phyloP scores from a whole-genome alignment of 768 basidiomycete species.

The Lactarius hatsudake region DNA sequence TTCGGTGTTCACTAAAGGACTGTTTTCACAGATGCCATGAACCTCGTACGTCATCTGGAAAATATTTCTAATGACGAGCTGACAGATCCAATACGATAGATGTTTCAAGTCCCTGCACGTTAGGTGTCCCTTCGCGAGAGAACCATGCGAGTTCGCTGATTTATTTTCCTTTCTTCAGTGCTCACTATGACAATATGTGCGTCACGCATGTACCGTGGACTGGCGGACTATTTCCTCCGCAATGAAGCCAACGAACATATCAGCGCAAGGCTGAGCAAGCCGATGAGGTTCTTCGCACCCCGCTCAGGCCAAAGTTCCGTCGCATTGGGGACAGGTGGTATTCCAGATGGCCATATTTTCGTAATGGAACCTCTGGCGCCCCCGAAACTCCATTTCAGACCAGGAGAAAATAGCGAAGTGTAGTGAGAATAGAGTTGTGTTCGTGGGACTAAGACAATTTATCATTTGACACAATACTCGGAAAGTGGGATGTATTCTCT shows the following conservation, averaged over 20 bases:
- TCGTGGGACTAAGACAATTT: too few species aligned
- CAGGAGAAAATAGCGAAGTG: neutral
- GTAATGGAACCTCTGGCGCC: too few species aligned
- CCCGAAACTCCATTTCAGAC: neutral
- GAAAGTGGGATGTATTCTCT: too few species aligned
- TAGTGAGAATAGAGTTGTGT: too few species aligned
- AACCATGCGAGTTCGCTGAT: neutral
- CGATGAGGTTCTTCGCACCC: neutral
- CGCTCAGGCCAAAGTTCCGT: neutral
- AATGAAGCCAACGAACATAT: neutral
- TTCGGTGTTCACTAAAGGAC: too few species aligned
- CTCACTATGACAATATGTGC: slow-evolving; percentile 8
- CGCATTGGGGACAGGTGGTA: neutral
- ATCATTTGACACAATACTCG: too few species aligned
- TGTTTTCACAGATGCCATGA: neutral
- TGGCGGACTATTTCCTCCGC: neutral
- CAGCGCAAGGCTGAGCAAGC: neutral
- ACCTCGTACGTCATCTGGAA: slow-evolving; percentile 1
- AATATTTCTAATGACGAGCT: neutral
- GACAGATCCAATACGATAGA: neutral
- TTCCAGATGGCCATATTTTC: neutral
- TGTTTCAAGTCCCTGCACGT: slow-evolving; percentile 9
- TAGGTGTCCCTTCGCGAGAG: neutral
- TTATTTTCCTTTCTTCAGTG: neutral
- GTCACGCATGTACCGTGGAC: slow-evolving; percentile 3